Evolutionary conservation across 441 rosid species (phyloP), one percentile per base, ranked within the genome.

Genomic region (Gossypium trilobum): DNA sequence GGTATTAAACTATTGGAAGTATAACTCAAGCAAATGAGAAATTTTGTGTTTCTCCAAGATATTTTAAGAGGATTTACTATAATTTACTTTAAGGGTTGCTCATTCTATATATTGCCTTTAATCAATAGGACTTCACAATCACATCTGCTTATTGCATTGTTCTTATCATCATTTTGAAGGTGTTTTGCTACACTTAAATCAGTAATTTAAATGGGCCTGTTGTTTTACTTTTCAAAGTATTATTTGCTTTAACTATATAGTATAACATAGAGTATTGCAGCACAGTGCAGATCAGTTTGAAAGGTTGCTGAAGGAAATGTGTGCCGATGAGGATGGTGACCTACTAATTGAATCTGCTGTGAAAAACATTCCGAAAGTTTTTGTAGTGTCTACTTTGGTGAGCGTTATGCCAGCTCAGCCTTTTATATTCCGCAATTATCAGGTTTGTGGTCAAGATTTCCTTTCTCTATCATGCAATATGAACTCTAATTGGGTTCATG

Each of bases 231-330:
- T 46, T 78, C 33, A 2, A 36, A 59, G 58, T 62, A 42, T 71
- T 65, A 65, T 29, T 20, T 78, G 59, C 71, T 57, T 76, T 76
- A 67, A 81, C 69, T 52, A 72, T 75, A 63, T 50, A 70, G 23
- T 76, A 73, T 81, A 76, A 69, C 72, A 71, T 80, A 72, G 78
- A 74, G 71, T 82, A 79, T 86, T 91, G 84, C 97, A 95, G 99
- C 99, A 95, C 83, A 92, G 96, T 82, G 97, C 98, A 85, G 92
- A 92, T 74, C 93, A 95, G 80, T 95, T 95, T 39, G 98, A 95
- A 87, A 91, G 91, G 77, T 81, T 95, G 81, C 80, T 95, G 75
- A 95, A 92, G 80, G 99, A 95, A 85, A 88, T 95, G 97, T 95
- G 99, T 83, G 88, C 93, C 62, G 95, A 92, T 81, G 98, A 89